phyloP scores from a whole-genome alignment of 306 rosid species.

The Castanopsis chinensis region DNA sequence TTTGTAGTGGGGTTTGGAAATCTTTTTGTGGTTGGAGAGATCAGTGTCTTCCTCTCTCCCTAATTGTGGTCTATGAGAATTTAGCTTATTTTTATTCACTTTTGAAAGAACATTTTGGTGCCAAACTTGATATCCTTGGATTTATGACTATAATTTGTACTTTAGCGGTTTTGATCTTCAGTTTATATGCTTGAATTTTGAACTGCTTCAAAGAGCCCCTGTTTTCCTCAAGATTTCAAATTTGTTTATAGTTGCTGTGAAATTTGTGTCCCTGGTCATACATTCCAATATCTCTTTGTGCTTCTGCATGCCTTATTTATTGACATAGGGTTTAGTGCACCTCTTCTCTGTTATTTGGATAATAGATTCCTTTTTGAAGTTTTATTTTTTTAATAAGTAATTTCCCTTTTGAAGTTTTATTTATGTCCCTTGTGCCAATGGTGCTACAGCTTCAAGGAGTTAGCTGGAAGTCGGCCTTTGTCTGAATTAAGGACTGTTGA shows the following conservation, averaged over 20 bases:
- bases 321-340: not conserved
- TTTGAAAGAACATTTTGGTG: not conserved
- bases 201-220: not conserved
- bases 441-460: constrained; percentile 80
- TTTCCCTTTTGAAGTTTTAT: not conserved
- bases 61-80: not conserved
- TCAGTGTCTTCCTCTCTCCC: not conserved
- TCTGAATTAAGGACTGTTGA: constrained; percentile 75
- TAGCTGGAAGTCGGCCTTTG: constrained; percentile 82
- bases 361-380: not conserved
- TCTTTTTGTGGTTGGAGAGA: not conserved
- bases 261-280: not conserved
- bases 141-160: too few species aligned
- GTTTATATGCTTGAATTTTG: too few species aligned
- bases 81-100: not conserved
- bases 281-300: not conserved
- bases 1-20: not conserved
- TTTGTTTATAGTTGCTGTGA: not conserved
- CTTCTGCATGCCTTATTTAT: not conserved
- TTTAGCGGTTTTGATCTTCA: too few species aligned
- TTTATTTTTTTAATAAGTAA: not conserved
- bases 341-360: not conserved
- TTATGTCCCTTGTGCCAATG: constrained; percentile 27
- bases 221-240: not conserved
- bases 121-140: not conserved